These are phyloP conservation scores for Suhomyces canberraensis DNA, from an alignment of 805 yeast species.

Conservation along the genomic window DNA sequence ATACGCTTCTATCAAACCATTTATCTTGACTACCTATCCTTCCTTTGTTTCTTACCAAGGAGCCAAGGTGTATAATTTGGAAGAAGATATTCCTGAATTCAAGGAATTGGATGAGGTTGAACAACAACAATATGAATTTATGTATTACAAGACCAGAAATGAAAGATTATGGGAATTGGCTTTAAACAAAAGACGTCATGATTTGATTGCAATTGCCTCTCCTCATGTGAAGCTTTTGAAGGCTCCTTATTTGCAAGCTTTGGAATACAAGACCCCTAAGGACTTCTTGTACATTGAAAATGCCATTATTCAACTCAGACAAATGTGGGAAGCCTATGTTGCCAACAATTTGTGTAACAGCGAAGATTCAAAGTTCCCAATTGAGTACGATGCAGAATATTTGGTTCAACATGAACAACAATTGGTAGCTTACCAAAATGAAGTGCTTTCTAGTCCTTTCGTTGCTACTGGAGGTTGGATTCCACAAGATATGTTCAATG, in stretches of 20 bases:
- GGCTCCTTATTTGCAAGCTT: constrained; percentile 58
- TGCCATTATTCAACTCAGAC: constrained; percentile 59
- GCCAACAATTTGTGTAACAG: constrained; percentile 54
- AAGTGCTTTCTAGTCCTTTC: constrained; percentile 70
- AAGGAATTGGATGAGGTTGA: constrained; percentile 66
- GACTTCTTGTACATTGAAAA: constrained; percentile 67
- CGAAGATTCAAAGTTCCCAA: constrained; percentile 49
- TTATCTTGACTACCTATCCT: constrained; percentile 74
- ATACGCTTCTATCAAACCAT: constrained; percentile 76
- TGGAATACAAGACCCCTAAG: constrained; percentile 53
- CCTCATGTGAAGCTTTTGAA: constrained; percentile 78
- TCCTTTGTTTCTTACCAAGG: constrained; percentile 84
- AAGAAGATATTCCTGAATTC: constrained; percentile 71
- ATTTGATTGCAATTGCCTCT: constrained; percentile 74
- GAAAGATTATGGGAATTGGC: constrained; percentile 84
- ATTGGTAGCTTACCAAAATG: constrained; percentile 65
- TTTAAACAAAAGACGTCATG: constrained; percentile 60
- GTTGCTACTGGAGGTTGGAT: constrained; percentile 93
- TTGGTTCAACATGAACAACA: constrained; percentile 55
- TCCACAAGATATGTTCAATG: constrained; percentile 88
- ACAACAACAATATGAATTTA: constrained; percentile 77
- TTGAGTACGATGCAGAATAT: constrained; percentile 56
- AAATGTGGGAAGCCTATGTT: constrained; percentile 66
- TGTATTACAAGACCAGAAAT: constrained; percentile 86
- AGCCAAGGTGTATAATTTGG: constrained; percentile 74